Percentiles rank a stretch among this genome's conserved stretches.
Conservation (phyloP, 305 asterid species). For the Fraxinus velutina region DNA sequence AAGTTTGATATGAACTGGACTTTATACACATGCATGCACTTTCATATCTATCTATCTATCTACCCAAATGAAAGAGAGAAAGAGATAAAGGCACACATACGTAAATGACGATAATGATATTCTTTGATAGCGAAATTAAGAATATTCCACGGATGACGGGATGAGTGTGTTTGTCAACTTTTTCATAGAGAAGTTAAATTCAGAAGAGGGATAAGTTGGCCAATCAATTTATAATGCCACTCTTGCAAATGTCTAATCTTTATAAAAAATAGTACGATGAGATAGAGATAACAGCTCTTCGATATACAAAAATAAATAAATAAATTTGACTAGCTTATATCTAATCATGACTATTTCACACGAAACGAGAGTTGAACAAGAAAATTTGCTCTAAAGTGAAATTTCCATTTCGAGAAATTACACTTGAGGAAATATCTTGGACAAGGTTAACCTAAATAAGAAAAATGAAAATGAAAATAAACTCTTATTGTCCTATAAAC, state of each 20-base stretch:
- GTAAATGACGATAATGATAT: not conserved
- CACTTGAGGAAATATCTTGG: not conserved
- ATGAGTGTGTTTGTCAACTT: not conserved
- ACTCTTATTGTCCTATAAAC: not conserved
- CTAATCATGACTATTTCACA: not conserved
- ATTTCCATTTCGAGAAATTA: not conserved
- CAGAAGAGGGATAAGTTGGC: not conserved
- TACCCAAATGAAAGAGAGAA: not conserved
- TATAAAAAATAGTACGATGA: not conserved
- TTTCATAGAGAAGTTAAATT: not conserved
- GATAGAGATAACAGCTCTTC: not conserved
- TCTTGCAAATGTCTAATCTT: not conserved
- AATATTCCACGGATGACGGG: not conserved
- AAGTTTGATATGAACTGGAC: not conserved
- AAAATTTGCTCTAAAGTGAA: not conserved
- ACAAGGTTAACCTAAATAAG: not conserved
- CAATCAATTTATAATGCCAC: not conserved
- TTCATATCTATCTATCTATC: not conserved
- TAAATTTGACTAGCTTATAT: not conserved
- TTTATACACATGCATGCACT: not conserved
- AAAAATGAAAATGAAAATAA: not conserved
- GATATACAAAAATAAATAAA: not conserved
- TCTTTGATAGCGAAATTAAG: not conserved
- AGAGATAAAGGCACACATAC: not conserved
- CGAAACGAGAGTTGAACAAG: not conserved